Base-by-base conservation (phyloP, 2,329 filamentous ascomycete genomes). In the Dissoconium aciculare region DNA sequence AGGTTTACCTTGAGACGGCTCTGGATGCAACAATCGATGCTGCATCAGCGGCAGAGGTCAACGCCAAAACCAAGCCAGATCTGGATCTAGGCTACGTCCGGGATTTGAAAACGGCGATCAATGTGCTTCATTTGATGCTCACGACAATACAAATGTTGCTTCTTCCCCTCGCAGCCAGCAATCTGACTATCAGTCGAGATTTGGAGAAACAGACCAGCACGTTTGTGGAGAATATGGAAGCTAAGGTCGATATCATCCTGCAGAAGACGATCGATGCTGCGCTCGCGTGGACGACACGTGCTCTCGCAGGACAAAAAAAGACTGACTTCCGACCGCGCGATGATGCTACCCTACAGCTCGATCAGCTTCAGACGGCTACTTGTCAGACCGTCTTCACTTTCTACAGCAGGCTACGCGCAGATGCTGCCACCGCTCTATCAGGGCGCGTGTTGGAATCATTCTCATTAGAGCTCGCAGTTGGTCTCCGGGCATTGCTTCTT, bases 131-230 rank as follows among this genome's bases (percentile, higher is more conserved):
- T 51, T 71, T 98, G 44, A 91, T 95, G 73, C 77, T 87, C 44
- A 82, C 83, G 39, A 93, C 89, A 46, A 85, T 92, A 43, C 75
- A 78, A 36, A 85, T 84, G 3, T 82, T 95, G 11, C 72, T 98
- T 13, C 78, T 95, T 42, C 83, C 84, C 8, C 70, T 98, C 5
- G 85, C 87, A 13, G 75, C 87, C 34, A 74, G 78, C 32, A 94
- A 91, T 55, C 78, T 91, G 12, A 94, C 84, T 1, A 83, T 93
- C 32, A 75, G 83, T 26, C 74, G 83, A 37, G 83, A 80, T 50
- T 87, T 94, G 71, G 82, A 91, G 49, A 83, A 85, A 41, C 75
- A 81, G 45, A 77, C 78, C 16, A 78, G 72, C 39, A 58, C 68
- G 38, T 78, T 78, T 37, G 72, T 85, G 33, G 70, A 78, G 34